Conservation (phyloP, 768 basidiomycete species). For the Termitomyces sp. region DNA sequence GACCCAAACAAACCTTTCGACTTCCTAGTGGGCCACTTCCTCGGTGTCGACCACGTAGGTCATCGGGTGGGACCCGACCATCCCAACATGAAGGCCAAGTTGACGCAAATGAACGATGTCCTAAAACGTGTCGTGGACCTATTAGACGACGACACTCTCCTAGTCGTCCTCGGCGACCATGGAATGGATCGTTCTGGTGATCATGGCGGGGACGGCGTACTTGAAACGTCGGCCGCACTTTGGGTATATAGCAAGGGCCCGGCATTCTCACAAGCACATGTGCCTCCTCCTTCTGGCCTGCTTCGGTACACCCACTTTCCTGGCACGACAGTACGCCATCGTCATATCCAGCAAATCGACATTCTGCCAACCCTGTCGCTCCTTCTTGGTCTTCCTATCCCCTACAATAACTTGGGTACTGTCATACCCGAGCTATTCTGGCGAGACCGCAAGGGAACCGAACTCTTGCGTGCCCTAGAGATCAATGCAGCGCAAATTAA, state of each 20-base stretch:
- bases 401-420: constrained; percentile 91
- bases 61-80: constrained; percentile 92
- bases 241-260: constrained; percentile 90
- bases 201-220: constrained; percentile 85
- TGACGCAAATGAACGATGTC: constrained; percentile 84
- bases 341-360: constrained; percentile 89
- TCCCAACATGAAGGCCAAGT: constrained; percentile 77
- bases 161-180: constrained; percentile 92
- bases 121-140: constrained; percentile 64
- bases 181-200: constrained; percentile 96
- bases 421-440: constrained; percentile 91
- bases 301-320: constrained; percentile 58
- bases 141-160: constrained; percentile 82
- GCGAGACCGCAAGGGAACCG: constrained; percentile 32
- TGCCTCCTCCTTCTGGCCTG: constrained; percentile 41
- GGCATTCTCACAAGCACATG: constrained; percentile 32
- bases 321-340: constrained; percentile 43
- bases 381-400: constrained; percentile 88
- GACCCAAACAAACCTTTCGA: constrained; percentile 60
- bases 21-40: constrained; percentile 85
- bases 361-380: constrained; percentile 85
- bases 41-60: constrained; percentile 96
- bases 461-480: constrained; percentile 55
- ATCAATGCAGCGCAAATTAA: constrained; percentile 74
- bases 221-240: constrained; percentile 80